A percentile compares a stretch with the other conserved stretches of the same genome.
phyloP scores from a whole-genome alignment of 768 basidiomycete genomes.

The Lentinula aciculospora region DNA sequence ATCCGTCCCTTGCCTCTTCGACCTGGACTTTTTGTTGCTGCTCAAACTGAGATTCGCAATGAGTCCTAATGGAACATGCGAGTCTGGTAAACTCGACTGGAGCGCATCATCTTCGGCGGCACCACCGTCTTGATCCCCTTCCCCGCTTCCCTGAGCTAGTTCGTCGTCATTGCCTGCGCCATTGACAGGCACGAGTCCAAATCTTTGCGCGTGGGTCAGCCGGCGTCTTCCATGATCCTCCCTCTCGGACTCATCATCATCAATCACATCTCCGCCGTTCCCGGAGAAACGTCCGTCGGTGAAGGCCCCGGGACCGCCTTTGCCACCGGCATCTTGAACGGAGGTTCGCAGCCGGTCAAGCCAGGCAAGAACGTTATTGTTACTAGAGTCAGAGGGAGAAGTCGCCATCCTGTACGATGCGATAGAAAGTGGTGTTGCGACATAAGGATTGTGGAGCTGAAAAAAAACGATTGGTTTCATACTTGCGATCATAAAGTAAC shows the following conservation, averaged over 20 bases:
- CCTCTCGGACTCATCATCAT: slow-evolving; percentile 34
- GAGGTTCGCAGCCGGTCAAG: slow-evolving; percentile 64
- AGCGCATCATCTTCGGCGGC: slow-evolving; percentile 28
- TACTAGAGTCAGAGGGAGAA: slow-evolving; percentile 67
- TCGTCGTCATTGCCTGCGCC: slow-evolving; percentile 22
- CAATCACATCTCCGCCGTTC: slow-evolving; percentile 26
- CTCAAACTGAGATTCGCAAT: slow-evolving; percentile 68
- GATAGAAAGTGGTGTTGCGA: slow-evolving; percentile 73
- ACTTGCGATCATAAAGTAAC: background rate
- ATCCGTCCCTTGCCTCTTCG: slow-evolving; percentile 26
- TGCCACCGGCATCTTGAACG: slow-evolving; percentile 43
- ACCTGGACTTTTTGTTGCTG: slow-evolving; percentile 37
- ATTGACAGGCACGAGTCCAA: slow-evolving; percentile 17
- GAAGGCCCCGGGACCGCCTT: slow-evolving; percentile 38
- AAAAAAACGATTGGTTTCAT: background rate
- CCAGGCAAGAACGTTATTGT: slow-evolving; percentile 68
- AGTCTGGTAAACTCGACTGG: slow-evolving; percentile 54
- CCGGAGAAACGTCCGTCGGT: slow-evolving; percentile 28
- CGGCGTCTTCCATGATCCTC: background rate
- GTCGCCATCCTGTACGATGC: slow-evolving; percentile 76
- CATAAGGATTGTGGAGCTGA: slow-evolving; percentile 76
- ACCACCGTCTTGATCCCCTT: background rate
- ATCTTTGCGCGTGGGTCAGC: slow-evolving; percentile 8
- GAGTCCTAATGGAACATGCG: slow-evolving; percentile 69
- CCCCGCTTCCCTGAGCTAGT: slow-evolving; percentile 18